phyloP scores from a whole-genome alignment of 805 yeast genomes.

The Metschnikowia vanudenii region DNA sequence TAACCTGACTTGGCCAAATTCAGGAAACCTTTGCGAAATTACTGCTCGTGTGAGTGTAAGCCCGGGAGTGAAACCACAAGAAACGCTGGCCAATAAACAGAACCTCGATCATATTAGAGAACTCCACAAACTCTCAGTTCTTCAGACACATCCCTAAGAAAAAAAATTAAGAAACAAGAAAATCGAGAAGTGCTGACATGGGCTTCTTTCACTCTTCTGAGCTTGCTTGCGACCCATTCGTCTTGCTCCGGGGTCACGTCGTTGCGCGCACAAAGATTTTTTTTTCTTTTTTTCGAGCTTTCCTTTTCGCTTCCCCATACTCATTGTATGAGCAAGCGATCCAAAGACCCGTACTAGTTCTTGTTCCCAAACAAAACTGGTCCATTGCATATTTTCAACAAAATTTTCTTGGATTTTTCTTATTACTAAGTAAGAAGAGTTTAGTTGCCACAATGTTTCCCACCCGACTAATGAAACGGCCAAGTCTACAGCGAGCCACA shows the following conservation, averaged over 20 bases:
- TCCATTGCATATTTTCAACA: too few species aligned
- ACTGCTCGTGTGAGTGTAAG: too few species aligned
- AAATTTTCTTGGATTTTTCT: too few species aligned
- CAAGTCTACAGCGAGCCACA: neutral
- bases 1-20: too few species aligned
- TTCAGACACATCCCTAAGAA: neutral
- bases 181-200: neutral
- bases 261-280: slow-evolving; percentile 3
- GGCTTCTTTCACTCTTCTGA: neutral
- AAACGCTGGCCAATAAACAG: too few species aligned
- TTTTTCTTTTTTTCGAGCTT: neutral
- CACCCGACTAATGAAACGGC: slow-evolving; percentile 1
- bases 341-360: too few species aligned
- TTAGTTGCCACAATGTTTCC: neutral
- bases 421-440: neutral
- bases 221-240: neutral
- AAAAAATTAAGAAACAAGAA: neutral
- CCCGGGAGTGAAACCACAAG: too few species aligned
- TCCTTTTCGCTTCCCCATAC: slow-evolving; percentile 8
- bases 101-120: too few species aligned
- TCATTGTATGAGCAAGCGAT: slow-evolving; percentile 6
- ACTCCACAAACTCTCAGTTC: too few species aligned
- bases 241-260: neutral
- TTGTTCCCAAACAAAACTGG: too few species aligned
- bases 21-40: too few species aligned